Evolutionary conservation across 495 filamentous ascomycete genomes (phyloP), one percentile per base, ranked within the genome.

Genomic region (Podospora fimiseda): DNA sequence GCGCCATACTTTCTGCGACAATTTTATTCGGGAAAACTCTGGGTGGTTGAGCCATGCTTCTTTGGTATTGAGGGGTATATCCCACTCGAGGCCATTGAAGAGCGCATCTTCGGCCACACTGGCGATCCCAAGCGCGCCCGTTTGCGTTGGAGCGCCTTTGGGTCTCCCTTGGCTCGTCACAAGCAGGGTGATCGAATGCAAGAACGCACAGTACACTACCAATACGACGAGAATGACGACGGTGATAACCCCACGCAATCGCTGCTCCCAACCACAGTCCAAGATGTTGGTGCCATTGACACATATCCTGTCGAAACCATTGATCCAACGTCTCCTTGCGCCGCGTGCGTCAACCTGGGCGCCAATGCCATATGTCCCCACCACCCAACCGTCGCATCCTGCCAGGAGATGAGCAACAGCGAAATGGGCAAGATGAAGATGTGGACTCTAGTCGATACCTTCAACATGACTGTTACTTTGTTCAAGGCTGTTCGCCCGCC

Each of bases 361-460:
- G n/a, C n/a, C n/a, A n/a, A n/a, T n/a, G n/a, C n/a, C n/a, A n/a
- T n/a, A n/a, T n/a, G n/a, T n/a, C n/a, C n/a, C n/a, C n/a, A n/a
- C n/a, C n/a, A n/a, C n/a, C n/a, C n/a, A n/a, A n/a, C n/a, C n/a
- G n/a, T n/a, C n/a, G n/a, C n/a, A n/a, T n/a, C n/a, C n/a, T n/a
- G n/a, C n/a, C n/a, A n/a, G 7, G 7, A 8, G 33, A 37, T 7
- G 14, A 37, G 7, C 33, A 37, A 8, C 33, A 37, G 33, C 33
- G 14, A 8, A 7, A 37, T 14, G 14, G 33, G 38, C 11, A 41
- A 9, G n/a, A 41, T 14, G 6, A 15, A 41, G 38, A 18, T 62
- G 13, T 66, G 64, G 48, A 74, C 71, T 0, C 62, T 73, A 9
- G 64, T 74, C 3, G 70, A 74, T 50, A 74, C 68, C 0, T 58